These are phyloP conservation scores for Diaporthe amygdali DNA, from an alignment of 2,329 filamentous ascomycete species.

Conservation along the genomic window DNA sequence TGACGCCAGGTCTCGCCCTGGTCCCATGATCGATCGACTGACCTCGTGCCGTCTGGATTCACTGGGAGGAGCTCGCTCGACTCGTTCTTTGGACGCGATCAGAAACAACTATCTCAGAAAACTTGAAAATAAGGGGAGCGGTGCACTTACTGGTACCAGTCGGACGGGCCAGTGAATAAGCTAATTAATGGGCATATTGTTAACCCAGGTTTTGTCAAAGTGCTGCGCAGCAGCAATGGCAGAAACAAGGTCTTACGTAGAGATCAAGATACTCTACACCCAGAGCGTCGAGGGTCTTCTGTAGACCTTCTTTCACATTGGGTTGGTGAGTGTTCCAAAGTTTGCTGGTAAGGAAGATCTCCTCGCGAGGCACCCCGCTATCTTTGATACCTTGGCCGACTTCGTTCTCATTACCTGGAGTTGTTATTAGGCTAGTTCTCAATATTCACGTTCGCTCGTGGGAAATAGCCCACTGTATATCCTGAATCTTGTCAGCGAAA, in stretches of 20 bases:
- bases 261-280: conserved; percentile 52
- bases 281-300: conserved; percentile 47
- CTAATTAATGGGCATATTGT: background rate
- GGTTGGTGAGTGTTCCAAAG: conserved; percentile 66
- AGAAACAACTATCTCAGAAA: background rate
- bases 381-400: conserved; percentile 54
- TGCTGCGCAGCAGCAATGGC: background rate
- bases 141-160: background rate
- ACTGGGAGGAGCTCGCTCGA: conserved; percentile 29
- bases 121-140: no score
- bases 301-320: conserved; percentile 49
- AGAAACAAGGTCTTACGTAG: conserved; percentile 32
- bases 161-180: background rate
- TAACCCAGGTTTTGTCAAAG: background rate
- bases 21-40: conserved; percentile 31
- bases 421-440: background rate
- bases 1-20: conserved; percentile 10
- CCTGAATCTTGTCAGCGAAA: background rate
- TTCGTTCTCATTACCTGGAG: conserved; percentile 52
- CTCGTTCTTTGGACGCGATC: background rate
- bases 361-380: conserved; percentile 47
- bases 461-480: background rate
- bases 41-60: conserved; percentile 31
- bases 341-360: conserved; percentile 64
- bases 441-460: conserved; percentile 32